A percentile compares a stretch with the other conserved stretches of the same genome.
These are phyloP conservation scores for Neofusicoccum sp. DNA, from an alignment of 2,329 filamentous ascomycete genomes.

Conservation along the genomic window DNA sequence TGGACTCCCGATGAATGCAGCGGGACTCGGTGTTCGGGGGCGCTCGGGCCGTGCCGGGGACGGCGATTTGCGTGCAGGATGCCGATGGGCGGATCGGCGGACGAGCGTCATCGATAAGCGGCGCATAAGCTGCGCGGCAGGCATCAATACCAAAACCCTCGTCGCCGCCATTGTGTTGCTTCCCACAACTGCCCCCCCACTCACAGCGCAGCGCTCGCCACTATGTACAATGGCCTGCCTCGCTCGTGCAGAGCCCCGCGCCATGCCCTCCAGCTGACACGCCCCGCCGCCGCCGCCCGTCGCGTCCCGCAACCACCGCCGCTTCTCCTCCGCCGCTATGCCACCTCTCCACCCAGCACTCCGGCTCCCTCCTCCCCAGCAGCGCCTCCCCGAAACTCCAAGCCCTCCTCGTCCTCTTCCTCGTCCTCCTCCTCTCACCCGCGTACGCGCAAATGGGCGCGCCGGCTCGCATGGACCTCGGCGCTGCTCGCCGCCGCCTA, in stretches of 20 bases:
- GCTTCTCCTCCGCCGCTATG: slow-evolving; percentile 28
- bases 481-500: slow-evolving; percentile 65
- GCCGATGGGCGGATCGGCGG: not conserved
- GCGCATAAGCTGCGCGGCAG: not conserved
- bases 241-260: slow-evolving; percentile 34
- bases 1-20: not conserved
- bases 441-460: slow-evolving; percentile 74
- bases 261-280: slow-evolving; percentile 23
- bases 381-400: slow-evolving; percentile 64
- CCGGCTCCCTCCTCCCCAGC: slow-evolving; percentile 66
- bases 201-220: slow-evolving; percentile 26
- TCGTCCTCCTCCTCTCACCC: slow-evolving; percentile 49
- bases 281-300: slow-evolving; percentile 24
- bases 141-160: not conserved
- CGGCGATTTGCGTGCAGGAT: slow-evolving; percentile 4
- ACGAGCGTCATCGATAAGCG: slow-evolving; percentile 2
- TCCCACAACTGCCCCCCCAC: not conserved
- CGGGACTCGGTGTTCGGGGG: not conserved
- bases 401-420: slow-evolving; percentile 44
- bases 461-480: slow-evolving; percentile 67
- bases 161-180: not conserved
- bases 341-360: not conserved
- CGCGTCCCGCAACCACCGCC: slow-evolving; percentile 25
- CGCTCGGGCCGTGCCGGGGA: slow-evolving; percentile 3
- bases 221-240: slow-evolving; percentile 43